These are phyloP conservation scores for Blastobotrys proliferans DNA, from an alignment of 1,139 yeast genomes.

Conservation along the genomic window DNA sequence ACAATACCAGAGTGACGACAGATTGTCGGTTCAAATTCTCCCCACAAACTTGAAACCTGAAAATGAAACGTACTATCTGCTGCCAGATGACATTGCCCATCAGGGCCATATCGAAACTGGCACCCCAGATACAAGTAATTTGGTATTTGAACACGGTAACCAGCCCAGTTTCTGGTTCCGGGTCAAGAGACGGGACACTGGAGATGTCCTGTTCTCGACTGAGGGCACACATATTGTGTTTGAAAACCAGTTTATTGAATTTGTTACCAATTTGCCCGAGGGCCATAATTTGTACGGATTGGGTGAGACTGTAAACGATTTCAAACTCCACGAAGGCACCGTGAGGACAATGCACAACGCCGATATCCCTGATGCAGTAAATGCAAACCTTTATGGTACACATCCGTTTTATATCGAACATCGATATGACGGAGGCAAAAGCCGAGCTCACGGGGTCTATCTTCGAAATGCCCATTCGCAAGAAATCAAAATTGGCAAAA, in stretches of 20 bases:
- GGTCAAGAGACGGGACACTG: slow-evolving; percentile 29
- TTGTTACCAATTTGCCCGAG: slow-evolving; percentile 33
- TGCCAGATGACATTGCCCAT: slow-evolving; percentile 31
- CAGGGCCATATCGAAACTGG: slow-evolving; percentile 23
- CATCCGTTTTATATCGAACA: slow-evolving; percentile 35
- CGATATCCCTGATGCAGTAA: slow-evolving; percentile 20
- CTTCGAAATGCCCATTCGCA: slow-evolving; percentile 25
- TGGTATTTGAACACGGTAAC: slow-evolving; percentile 29
- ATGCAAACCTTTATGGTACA: slow-evolving; percentile 24
- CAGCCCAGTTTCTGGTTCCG: slow-evolving; percentile 32
- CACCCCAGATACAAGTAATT: slow-evolving; percentile 19
- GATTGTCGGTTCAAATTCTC: slow-evolving; percentile 32
- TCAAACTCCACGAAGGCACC: slow-evolving; percentile 31
- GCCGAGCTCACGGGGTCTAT: slow-evolving; percentile 23
- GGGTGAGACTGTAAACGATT: slow-evolving; percentile 37
- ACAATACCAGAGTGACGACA: slow-evolving; percentile 30
- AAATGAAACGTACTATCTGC: slow-evolving; percentile 25
- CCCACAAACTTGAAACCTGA: slow-evolving; percentile 30
- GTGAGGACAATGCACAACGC: slow-evolving; percentile 22
- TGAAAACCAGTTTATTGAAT: slow-evolving; percentile 36
- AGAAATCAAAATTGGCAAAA: slow-evolving; percentile 23
- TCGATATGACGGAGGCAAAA: slow-evolving; percentile 13
- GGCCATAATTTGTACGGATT: slow-evolving; percentile 34
- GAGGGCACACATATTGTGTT: slow-evolving; percentile 35
- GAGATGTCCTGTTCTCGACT: slow-evolving; percentile 34